phyloP scores from a whole-genome alignment of 208 protist species.

The Borovskyia barvae region DNA sequence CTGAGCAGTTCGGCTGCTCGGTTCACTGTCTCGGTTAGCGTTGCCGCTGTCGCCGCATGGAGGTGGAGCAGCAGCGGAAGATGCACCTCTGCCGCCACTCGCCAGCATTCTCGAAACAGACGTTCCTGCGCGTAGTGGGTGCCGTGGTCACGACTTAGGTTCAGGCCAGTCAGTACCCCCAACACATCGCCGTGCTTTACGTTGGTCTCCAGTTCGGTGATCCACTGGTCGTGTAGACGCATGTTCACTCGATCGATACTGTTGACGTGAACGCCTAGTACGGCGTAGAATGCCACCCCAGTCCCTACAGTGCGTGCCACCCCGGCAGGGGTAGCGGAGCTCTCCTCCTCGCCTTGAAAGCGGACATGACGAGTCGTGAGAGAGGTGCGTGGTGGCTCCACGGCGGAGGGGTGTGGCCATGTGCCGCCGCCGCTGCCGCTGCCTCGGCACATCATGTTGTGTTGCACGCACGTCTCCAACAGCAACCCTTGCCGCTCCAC shows the following conservation, averaged over 20 bases:
- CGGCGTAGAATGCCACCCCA: conserved; percentile 42
- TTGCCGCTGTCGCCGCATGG: conserved; percentile 19
- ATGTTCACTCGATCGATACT: conserved; percentile 77
- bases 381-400: neutral
- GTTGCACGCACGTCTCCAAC: conserved; percentile 50
- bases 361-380: conserved; percentile 10
- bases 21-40: conserved; percentile 39
- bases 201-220: conserved; percentile 41
- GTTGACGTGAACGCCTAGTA: conserved; percentile 79
- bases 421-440: neutral
- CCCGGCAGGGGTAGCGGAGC: neutral
- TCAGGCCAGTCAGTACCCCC: conserved; percentile 68
- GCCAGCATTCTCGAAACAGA: conserved; percentile 46
- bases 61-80: conserved; percentile 70
- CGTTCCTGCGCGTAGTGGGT: conserved; percentile 82
- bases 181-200: conserved; percentile 52
- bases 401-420: no score
- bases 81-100: conserved; percentile 36
- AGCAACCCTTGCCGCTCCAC: conserved; percentile 67
- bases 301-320: neutral
- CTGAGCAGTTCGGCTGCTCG: conserved; percentile 51
- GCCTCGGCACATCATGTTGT: conserved; percentile 42
- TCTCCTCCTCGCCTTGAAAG: conserved; percentile 24
- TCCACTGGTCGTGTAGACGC: conserved; percentile 63
- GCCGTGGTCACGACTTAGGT: conserved; percentile 52